Evolutionary conservation across 1,284 basidiomycete genomes (phyloP), one percentile per base, ranked within the genome.

Genomic region (Cutaneotrichosporon arboriforme): DNA sequence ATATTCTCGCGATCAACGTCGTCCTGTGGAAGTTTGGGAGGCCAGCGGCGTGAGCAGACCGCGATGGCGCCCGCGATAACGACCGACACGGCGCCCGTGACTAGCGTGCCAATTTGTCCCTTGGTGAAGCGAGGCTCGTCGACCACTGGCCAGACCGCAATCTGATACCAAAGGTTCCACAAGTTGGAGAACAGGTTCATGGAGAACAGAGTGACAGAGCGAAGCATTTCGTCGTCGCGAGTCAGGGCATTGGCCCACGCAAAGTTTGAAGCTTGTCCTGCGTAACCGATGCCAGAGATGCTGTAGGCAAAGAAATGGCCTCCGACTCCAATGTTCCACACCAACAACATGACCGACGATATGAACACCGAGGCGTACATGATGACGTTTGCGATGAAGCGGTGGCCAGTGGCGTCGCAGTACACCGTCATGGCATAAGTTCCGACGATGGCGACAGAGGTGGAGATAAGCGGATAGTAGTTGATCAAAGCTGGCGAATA

Each of bases 191-290:
- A 56, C 14, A 60, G 52, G 61, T 69, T 68, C 69, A 72, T 72
- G 17, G 56, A 57, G 50, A 61, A 65, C 12, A 73, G 52, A 10
- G 70, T 73, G 36, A 70, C 20, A 0, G 69, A 63, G 31, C 70
- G 61, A 17, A 73, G 55, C 31, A 65, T 59, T 42, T 73, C 69
- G 59, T 73, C 67, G 35, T 73, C 69, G 38, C 69, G 58, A 17
- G 63, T 67, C 31, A 68, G 39, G 20, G 59, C 47, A 54, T 70
- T 73, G 15, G 70, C 70, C 70, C 70, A 73, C 0, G 69, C 69
- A 49, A 69, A 70, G 57, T 73, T 73, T 21, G 59, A 60, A 4
- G 71, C 71, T 53, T 73, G 71, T 17, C 71, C 71, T 0, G 66
- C 26, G 20, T 43, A 38, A 38, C 35, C 36, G 45, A 37, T 46